Base-by-base conservation (phyloP, 2,329 filamentous ascomycete genomes). In the Tetracladium maxilliforme region DNA sequence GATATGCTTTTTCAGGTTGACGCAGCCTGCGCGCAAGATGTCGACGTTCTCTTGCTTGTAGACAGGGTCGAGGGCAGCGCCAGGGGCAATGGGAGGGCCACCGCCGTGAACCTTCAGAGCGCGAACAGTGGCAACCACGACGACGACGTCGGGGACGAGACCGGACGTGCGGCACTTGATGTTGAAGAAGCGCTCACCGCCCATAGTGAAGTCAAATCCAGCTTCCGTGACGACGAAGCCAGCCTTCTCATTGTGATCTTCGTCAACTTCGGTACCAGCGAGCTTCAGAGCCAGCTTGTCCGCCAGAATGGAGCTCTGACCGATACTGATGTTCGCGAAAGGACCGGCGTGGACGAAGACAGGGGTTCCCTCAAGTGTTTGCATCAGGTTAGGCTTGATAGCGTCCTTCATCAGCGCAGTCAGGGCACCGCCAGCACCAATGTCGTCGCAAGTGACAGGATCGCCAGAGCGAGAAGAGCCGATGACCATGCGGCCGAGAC, bases 121-220 rank as follows among this genome's bases (percentile, higher is more conserved):
- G 38, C 90, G 78, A 22, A 98, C 81, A 3, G 90, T 98, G 14
- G 90, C 87, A 19, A 98, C 90, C 30, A 98, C 75, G 22, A 98
- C 83, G 6, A 93, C 86, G 2, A 84, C 82, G 44, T 98, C 90
- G 3, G 90, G 90, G 3, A 83, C 71, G 22, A 98, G 74, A 14
- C 87, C 87, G 6, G 87, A 94, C 7, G 84, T 80, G 32, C 90
- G 79, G 59, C 90, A 95, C 66, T 98, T 98, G 64, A 98, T 95
- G 62, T 98, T 95, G 72, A 98, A 95, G 67, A 98, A 98, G 26
- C 90, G 79, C 65, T 98, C 90, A 34, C 90, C 90, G 36, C 90
- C 90, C 90, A 98, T 98, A 42, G 90, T 95, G 58, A 98, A 98
- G 54, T 98, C 90, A 51, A 98, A 98, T 7, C 90, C 90, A 26